Percentiles rank a stretch among this genome's conserved stretches.
Conservation (phyloP, 192 early-diverging fungal genomes). For the Coemansia sp. region DNA sequence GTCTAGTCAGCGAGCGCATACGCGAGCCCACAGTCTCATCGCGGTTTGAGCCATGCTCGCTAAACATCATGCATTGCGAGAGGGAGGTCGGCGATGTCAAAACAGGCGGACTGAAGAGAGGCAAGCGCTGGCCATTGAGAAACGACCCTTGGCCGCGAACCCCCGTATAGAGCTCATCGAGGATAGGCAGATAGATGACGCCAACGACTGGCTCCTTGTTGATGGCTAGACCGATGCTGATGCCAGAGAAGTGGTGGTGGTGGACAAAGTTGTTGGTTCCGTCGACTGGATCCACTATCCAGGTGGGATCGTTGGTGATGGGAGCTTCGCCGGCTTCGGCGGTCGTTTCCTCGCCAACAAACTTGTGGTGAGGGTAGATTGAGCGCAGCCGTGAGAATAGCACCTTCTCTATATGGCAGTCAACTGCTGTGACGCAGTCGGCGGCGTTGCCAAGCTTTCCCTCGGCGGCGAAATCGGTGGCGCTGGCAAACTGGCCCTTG, state of each 20-base stretch:
- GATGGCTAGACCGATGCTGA: slow-evolving; percentile 82
- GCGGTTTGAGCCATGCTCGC: slow-evolving; percentile 81
- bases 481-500: slow-evolving; percentile 32
- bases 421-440: slow-evolving; percentile 75
- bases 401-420: slow-evolving; percentile 74
- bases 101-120: slow-evolving; percentile 56
- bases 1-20: slow-evolving; percentile 61
- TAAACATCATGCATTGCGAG: slow-evolving; percentile 67
- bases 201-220: slow-evolving; percentile 77
- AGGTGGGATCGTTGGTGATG: slow-evolving; percentile 73
- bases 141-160: slow-evolving; percentile 34
- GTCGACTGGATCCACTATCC: slow-evolving; percentile 88
- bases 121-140: slow-evolving; percentile 55
- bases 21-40: slow-evolving; percentile 63
- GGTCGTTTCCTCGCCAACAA: slow-evolving; percentile 89
- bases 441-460: slow-evolving; percentile 38
- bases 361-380: slow-evolving; percentile 67
- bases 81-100: slow-evolving; percentile 63
- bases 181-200: slow-evolving; percentile 87
- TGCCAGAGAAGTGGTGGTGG: slow-evolving; percentile 77
- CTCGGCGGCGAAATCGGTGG: slow-evolving; percentile 28
- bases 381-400: slow-evolving; percentile 61
- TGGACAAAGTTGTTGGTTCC: slow-evolving; percentile 76
- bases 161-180: slow-evolving; percentile 71
- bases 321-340: slow-evolving; percentile 53